A percentile compares a stretch with the other conserved stretches of the same genome.
These are phyloP conservation scores for Leonotis leonurus DNA, from an alignment of 257 asterid species.

Conservation along the genomic window DNA sequence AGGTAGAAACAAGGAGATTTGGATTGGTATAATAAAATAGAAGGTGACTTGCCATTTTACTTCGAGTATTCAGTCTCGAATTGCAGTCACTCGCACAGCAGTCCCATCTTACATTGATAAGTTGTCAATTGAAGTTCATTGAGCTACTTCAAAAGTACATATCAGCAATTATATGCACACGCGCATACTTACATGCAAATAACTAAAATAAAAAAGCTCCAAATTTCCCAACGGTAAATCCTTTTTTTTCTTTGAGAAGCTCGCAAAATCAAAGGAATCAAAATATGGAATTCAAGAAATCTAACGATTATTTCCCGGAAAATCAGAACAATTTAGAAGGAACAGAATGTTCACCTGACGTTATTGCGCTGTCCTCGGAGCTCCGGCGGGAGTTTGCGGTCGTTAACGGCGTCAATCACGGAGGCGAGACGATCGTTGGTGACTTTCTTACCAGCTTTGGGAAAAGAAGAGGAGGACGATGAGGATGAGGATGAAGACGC, in stretches of 20 bases:
- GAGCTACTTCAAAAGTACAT: background rate
- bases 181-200: background rate
- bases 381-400: slow-evolving; percentile 85
- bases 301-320: background rate
- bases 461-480: slow-evolving; percentile 24
- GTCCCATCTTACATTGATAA: too few species aligned
- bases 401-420: slow-evolving; percentile 71
- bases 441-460: slow-evolving; percentile 28
- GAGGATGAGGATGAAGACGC: slow-evolving; percentile 25
- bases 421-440: slow-evolving; percentile 60
- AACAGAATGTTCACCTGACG: slow-evolving; percentile 41
- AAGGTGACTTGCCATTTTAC: too few species aligned
- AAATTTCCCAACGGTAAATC: background rate
- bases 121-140: too few species aligned
- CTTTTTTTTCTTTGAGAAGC: too few species aligned
- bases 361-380: slow-evolving; percentile 78
- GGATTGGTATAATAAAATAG: too few species aligned
- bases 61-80: too few species aligned
- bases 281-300: background rate
- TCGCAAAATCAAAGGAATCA: background rate
- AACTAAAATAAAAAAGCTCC: background rate
- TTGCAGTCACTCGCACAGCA: too few species aligned
- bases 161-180: background rate
- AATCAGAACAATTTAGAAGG: background rate
- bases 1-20: background rate